A percentile compares a stretch with the other conserved stretches of the same genome.
These are phyloP conservation scores for Lichtheimia hyalospora DNA, from an alignment of 371 early-diverging fungal genomes.

Conservation along the genomic window DNA sequence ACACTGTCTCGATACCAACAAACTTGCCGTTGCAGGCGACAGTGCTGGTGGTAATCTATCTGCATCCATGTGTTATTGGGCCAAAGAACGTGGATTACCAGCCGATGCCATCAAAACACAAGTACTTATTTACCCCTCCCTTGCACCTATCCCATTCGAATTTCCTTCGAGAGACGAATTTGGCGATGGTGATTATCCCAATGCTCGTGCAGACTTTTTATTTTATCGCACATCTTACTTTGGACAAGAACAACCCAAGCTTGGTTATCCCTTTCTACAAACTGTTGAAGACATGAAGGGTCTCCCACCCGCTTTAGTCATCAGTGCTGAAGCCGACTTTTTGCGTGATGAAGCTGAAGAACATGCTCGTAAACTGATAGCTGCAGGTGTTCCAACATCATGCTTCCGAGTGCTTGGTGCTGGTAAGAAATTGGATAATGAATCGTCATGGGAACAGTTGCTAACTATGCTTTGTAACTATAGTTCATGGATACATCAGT, in stretches of 20 bases:
- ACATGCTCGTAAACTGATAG: conserved; percentile 13
- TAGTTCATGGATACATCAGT: conserved; percentile 14
- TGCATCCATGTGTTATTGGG: conserved; percentile 3
- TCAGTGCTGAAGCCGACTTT: conserved; percentile 20
- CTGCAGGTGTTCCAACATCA: conserved; percentile 15
- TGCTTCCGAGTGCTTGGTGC: conserved; percentile 16
- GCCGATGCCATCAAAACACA: conserved; percentile 17
- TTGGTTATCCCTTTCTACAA: conserved; percentile 8
- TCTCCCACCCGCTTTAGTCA: conserved; percentile 18
- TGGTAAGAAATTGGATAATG: not conserved
- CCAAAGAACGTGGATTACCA: conserved; percentile 18
- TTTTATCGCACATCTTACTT: conserved; percentile 4
- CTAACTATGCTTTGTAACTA: not conserved
- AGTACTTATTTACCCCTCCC: conserved; percentile 18
- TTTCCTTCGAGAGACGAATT: conserved; percentile 12
- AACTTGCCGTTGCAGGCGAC: conserved; percentile 19
- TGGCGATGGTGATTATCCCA: conserved; percentile 12
- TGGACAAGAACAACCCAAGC: conserved; percentile 2
- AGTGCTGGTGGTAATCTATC: conserved; percentile 18
- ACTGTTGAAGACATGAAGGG: conserved; percentile 17
- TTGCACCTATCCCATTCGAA: not conserved
- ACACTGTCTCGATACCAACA: conserved; percentile 1
- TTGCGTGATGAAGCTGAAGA: conserved; percentile 22
- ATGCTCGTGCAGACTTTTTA: not conserved
- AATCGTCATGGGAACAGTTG: too few species aligned